These are phyloP conservation scores for Wickerhamiella infanticola DNA, from an alignment of 1,139 yeast genomes.

Conservation along the genomic window DNA sequence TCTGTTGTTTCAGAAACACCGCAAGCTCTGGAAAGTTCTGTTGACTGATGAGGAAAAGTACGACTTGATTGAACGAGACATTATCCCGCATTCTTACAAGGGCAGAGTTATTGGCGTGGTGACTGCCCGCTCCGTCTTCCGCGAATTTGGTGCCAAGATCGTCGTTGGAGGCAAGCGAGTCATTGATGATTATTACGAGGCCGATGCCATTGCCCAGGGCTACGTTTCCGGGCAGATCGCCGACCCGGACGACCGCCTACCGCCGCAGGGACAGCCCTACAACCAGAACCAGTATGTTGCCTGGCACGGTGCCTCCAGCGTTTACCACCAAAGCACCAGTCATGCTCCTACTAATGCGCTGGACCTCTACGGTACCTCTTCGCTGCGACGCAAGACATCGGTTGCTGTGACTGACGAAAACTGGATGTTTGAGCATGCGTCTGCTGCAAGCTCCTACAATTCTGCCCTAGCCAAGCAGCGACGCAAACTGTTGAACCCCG, in stretches of 20 bases:
- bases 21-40: conserved; percentile 53
- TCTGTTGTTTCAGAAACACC: conserved; percentile 74
- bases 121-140: conserved; percentile 75
- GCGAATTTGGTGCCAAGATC: conserved; percentile 85
- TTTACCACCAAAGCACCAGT: conserved; percentile 22
- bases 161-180: conserved; percentile 68
- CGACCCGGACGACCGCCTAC: conserved; percentile 47
- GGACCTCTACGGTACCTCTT: conserved; percentile 19
- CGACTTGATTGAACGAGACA: conserved; percentile 65
- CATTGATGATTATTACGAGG: conserved; percentile 81
- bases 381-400: conserved; percentile 22
- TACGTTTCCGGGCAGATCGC: conserved; percentile 70
- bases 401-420: conserved; percentile 42
- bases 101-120: conserved; percentile 83
- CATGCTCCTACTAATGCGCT: conserved; percentile 21
- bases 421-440: conserved; percentile 80
- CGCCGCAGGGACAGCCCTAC: conserved; percentile 29
- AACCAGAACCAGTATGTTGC: conserved; percentile 37
- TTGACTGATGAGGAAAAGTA: conserved; percentile 66
- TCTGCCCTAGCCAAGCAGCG: conserved; percentile 46
- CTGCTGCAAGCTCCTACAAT: conserved; percentile 58
- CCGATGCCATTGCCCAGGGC: conserved; percentile 48
- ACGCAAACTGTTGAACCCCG: conserved; percentile 32
- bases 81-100: conserved; percentile 80
- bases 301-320: conserved; percentile 35